A percentile compares a stretch with the other conserved stretches of the same genome.
These are phyloP conservation scores for Alternaria postmessia DNA, from an alignment of 2,329 filamentous ascomycete genomes.

Conservation along the genomic window DNA sequence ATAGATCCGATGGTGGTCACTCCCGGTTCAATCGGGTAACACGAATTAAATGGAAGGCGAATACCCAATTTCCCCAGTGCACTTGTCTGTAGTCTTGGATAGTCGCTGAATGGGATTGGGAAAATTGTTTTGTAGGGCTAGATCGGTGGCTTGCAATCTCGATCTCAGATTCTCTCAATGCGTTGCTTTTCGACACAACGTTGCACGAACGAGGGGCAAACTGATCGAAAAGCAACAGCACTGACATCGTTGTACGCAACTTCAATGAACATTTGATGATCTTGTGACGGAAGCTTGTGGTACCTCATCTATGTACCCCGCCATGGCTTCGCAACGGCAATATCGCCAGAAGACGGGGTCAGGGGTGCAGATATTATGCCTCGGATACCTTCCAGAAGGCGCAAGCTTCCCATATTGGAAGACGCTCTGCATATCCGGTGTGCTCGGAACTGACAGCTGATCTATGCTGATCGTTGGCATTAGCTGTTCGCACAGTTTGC, in stretches of 20 bases:
- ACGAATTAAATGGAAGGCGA: slow-evolving; percentile 18
- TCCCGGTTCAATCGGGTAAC: slow-evolving; percentile 22
- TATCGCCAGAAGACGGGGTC: slow-evolving; percentile 32
- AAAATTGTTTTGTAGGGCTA: not conserved
- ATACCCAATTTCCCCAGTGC: slow-evolving; percentile 1
- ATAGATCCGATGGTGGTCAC: slow-evolving; percentile 22
- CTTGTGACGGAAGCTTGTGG: slow-evolving; percentile 29
- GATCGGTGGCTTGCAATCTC: not conserved
- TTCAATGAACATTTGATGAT: slow-evolving; percentile 26
- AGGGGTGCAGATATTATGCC: slow-evolving; percentile 35
- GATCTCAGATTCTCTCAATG: not conserved
- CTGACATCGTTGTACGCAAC: slow-evolving; percentile 7
- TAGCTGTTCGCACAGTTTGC: slow-evolving; percentile 8
- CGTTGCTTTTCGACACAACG: slow-evolving; percentile 3
- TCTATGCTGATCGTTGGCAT: slow-evolving; percentile 1
- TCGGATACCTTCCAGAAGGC: slow-evolving; percentile 31
- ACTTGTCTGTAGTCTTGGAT: not conserved
- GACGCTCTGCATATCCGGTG: not conserved
- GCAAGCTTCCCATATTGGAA: slow-evolving; percentile 27
- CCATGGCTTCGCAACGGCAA: slow-evolving; percentile 38
- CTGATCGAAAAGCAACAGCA: slow-evolving; percentile 2
- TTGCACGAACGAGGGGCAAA: slow-evolving; percentile 22
- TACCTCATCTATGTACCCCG: slow-evolving; percentile 49
- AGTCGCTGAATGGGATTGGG: not conserved
- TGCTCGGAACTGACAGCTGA: slow-evolving; percentile 4